A percentile compares a stretch with the other conserved stretches of the same genome.
Evolutionary conservation across 192 early-diverging fungal species (phyloP).

Genomic region (Coemansia sp.): DNA sequence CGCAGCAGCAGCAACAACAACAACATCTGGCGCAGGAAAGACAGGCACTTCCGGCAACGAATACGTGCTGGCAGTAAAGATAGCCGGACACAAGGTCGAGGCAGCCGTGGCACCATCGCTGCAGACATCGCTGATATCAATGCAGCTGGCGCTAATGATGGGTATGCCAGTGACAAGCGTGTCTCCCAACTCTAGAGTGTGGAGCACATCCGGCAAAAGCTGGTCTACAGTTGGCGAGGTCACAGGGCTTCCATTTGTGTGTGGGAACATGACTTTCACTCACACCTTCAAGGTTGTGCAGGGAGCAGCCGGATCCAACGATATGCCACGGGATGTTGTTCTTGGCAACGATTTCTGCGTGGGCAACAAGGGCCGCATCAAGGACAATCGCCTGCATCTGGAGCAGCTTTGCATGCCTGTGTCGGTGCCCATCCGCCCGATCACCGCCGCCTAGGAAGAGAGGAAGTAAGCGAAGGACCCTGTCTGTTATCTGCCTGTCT

Average conservation of each 20-base stretch:
- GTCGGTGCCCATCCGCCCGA: constrained; percentile 47
- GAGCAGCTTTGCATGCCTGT: constrained; percentile 45
- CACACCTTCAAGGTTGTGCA: constrained; percentile 48
- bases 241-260: constrained; percentile 45
- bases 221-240: constrained; percentile 46
- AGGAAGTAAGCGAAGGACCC: not conserved
- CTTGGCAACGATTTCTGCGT: constrained; percentile 54
- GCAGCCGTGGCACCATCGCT: constrained; percentile 32
- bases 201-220: constrained; percentile 43
- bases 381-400: constrained; percentile 47
- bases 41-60: constrained; percentile 3
- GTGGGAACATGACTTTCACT: constrained; percentile 51
- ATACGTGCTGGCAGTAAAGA: constrained; percentile 28
- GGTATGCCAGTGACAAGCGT: constrained; percentile 21
- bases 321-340: constrained; percentile 43
- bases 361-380: constrained; percentile 51
- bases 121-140: constrained; percentile 50
- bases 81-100: constrained; percentile 39
- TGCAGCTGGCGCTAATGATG: constrained; percentile 38
- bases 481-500: not conserved
- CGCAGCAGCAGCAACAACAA: not conserved
- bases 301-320: constrained; percentile 25
- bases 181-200: constrained; percentile 34
- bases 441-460: constrained; percentile 15
- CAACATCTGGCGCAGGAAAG: not conserved